A percentile compares a stretch with the other conserved stretches of the same genome.
phyloP scores from a whole-genome alignment of 2,329 filamentous ascomycete species.

The Colletotrichum coccodes region DNA sequence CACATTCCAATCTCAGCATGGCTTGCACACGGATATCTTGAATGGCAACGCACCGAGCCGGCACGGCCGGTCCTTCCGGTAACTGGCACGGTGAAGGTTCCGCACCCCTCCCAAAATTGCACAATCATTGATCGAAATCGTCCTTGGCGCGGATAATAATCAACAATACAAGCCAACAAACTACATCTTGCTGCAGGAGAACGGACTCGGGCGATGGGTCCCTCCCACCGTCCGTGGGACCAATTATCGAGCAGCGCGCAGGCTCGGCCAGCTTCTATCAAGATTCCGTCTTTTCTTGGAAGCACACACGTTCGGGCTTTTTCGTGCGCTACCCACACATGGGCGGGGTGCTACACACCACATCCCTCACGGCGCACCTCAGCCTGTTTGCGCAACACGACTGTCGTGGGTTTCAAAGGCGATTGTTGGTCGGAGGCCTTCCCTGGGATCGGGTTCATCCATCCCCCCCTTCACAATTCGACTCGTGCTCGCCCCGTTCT shows the following conservation, averaged over 20 bases:
- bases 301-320: neutral
- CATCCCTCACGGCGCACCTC: constrained; percentile 19
- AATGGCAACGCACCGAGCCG: neutral
- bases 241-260: neutral
- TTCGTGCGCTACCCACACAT: neutral
- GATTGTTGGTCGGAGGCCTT: constrained; percentile 4
- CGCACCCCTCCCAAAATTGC: neutral
- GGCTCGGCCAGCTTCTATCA: constrained; percentile 4
- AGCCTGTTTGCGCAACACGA: constrained; percentile 12
- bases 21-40: neutral
- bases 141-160: neutral
- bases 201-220: neutral
- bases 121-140: neutral
- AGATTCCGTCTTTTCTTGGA: constrained; percentile 9
- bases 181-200: neutral
- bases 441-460: neutral
- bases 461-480: neutral
- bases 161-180: neutral
- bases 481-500: neutral
- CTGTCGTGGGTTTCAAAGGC: neutral
- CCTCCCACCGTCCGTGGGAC: neutral
- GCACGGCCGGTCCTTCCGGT: constrained; percentile 13
- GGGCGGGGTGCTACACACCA: constrained; percentile 2
- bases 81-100: constrained; percentile 4
- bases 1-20: neutral